These are phyloP conservation scores for Russula abietina DNA, from an alignment of 768 basidiomycete genomes.

Conservation along the genomic window DNA sequence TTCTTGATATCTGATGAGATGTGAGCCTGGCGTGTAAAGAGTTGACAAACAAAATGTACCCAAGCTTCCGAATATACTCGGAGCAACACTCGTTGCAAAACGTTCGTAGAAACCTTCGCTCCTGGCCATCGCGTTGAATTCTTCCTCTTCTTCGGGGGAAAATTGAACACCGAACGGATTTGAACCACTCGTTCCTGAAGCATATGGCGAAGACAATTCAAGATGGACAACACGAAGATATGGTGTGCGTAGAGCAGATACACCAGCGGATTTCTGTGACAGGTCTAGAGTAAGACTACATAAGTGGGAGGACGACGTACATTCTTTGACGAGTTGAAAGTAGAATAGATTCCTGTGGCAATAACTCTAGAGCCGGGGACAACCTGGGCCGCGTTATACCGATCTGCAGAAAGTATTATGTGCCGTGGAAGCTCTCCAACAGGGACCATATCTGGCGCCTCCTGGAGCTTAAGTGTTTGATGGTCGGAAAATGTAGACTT, in stretches of 20 bases:
- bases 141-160: slow-evolving; percentile 94
- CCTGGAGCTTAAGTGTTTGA: slow-evolving; percentile 93
- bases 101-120: slow-evolving; percentile 87
- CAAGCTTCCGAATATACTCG: slow-evolving; percentile 92
- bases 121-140: slow-evolving; percentile 86
- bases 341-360: slow-evolving; percentile 94
- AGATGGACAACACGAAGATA: slow-evolving; percentile 92
- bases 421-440: slow-evolving; percentile 97
- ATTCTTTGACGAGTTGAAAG: slow-evolving; percentile 84
- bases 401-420: slow-evolving; percentile 86
- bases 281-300: background rate
- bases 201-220: slow-evolving; percentile 77
- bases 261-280: slow-evolving; percentile 66
- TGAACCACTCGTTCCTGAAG: slow-evolving; percentile 58
- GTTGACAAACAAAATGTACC: slow-evolving; percentile 43
- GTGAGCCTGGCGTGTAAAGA: background rate
- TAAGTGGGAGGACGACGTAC: slow-evolving; percentile 38
- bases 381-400: slow-evolving; percentile 87
- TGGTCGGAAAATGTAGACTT: slow-evolving; percentile 94
- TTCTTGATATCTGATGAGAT: slow-evolving; percentile 87
- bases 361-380: slow-evolving; percentile 95
- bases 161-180: slow-evolving; percentile 88
- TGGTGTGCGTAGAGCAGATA: slow-evolving; percentile 85
- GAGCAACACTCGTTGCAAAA: slow-evolving; percentile 90
- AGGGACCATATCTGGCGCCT: slow-evolving; percentile 99